Base-by-base conservation (phyloP, 2,329 filamentous ascomycete genomes). In the Fusarium caatingaense region DNA sequence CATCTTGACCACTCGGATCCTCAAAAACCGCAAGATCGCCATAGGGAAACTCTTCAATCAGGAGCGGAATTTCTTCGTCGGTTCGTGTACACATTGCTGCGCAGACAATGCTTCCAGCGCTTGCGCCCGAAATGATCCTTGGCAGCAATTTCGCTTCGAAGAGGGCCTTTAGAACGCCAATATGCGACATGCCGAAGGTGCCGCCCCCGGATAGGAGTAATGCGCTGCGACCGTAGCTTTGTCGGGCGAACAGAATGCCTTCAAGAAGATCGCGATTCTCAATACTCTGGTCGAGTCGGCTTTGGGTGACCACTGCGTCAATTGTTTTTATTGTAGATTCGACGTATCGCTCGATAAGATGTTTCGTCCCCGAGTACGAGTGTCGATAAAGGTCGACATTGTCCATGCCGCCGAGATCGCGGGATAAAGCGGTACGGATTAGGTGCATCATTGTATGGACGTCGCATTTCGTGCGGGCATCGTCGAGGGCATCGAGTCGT, bases 131-230 rank as follows among this genome's bases (percentile, higher is more conserved):
- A 54, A 97, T 93, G 77, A 97, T 94, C 48, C 93, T 90, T 5
- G 94, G 94, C 4, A 97, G 84, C 15, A 97, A 84, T 10, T 88
- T 87, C 6, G 88, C 86, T 75, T 96, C 89, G 78, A 90, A 94
- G 5, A 97, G 84, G 6, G 91, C 87, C 78, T 97, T 97, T 57
- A 97, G 83, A 5, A 97, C 93, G 2, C 94, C 94, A 57, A 97
- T 92, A 77, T 97, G 94, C 64, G 92, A 92, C 92, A 97, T 97
- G 42, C 94, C 94, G 80, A 97, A 93, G 1, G 94, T 96, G 2
- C 92, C 93, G 4, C 94, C 94, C 10, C 94, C 94, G 7, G 93
- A 97, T 12, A 97, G 83, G 12, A 97, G 83, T 53, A 97, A 82
- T 0, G 93, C 94, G 68, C 91, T 96, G 66, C 93, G 87, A n/a